These are phyloP conservation scores for Cyclotella kingstonii DNA, from an alignment of 108 stramenopile genomes.

Conservation along the genomic window DNA sequence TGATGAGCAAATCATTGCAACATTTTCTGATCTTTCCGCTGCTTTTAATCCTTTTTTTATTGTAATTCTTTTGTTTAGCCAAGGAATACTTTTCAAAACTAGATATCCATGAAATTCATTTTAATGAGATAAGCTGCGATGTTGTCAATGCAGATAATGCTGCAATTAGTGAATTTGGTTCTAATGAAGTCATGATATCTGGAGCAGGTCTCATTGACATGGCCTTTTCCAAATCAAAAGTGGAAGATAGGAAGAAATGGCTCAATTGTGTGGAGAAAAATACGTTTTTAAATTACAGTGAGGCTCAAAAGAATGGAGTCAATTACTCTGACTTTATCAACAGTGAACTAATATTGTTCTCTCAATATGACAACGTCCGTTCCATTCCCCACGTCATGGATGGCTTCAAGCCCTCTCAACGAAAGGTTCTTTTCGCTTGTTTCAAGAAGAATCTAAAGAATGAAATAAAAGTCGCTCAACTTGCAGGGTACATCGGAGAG, in stretches of 20 bases:
- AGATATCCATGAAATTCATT: slow-evolving; percentile 73
- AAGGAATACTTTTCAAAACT: slow-evolving; percentile 85
- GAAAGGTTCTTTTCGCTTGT: slow-evolving; percentile 97
- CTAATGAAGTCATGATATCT: slow-evolving; percentile 27
- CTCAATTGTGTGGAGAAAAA: slow-evolving; percentile 72
- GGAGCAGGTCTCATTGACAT: slow-evolving; percentile 95
- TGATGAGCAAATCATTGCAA: too few species aligned
- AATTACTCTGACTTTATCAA: slow-evolving; percentile 95
- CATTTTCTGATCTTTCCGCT: too few species aligned
- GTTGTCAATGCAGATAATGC: slow-evolving; percentile 27
- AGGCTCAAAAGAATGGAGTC: slow-evolving; percentile 58
- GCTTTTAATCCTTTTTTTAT: too few species aligned
- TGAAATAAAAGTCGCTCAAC: slow-evolving; percentile 98
- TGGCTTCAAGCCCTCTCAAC: slow-evolving; percentile 98
- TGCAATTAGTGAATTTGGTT: slow-evolving; percentile 14
- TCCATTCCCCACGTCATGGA: slow-evolving; percentile 95
- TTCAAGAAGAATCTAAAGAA: slow-evolving; percentile 98
- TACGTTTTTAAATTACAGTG: slow-evolving; percentile 87
- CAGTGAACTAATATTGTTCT: slow-evolving; percentile 96
- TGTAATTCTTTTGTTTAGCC: too few species aligned
- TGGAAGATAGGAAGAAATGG: slow-evolving; percentile 95
- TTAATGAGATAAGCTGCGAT: slow-evolving; percentile 60
- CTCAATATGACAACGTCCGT: slow-evolving; percentile 90
- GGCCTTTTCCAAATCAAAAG: slow-evolving; percentile 95
- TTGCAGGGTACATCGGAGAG: slow-evolving; percentile 90